Conservation (phyloP, 495 filamentous ascomycete species). For the Neurospora discreta region DNA sequence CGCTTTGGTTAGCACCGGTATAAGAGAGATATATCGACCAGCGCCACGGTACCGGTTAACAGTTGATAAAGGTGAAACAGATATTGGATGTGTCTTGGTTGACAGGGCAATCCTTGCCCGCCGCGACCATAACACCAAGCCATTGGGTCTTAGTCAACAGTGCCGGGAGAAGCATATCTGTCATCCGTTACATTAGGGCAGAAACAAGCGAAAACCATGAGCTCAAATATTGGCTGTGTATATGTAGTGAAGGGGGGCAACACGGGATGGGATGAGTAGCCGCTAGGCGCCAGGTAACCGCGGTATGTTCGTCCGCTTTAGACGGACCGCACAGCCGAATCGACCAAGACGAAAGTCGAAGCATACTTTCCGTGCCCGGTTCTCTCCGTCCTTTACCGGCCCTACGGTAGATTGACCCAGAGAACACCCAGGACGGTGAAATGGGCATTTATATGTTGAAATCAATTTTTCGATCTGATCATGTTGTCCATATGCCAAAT, state of each 20-base stretch:
- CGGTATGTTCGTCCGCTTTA: neutral
- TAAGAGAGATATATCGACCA: neutral
- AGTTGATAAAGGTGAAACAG: neutral
- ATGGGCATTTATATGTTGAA: neutral
- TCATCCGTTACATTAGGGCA: neutral
- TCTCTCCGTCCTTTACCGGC: neutral
- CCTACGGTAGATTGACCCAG: neutral
- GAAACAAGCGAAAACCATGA: neutral
- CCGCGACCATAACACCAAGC: neutral
- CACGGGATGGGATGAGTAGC: neutral
- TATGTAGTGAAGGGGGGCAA: neutral
- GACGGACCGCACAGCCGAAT: neutral
- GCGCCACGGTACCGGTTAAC: neutral
- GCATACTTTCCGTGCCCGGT: neutral
- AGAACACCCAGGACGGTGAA: neutral
- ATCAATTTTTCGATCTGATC: neutral
- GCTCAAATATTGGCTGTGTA: neutral
- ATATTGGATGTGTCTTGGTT: neutral
- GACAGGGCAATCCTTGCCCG: neutral
- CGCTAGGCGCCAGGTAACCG: neutral
- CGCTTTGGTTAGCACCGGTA: neutral
- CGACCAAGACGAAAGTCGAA: neutral
- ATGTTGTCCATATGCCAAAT: slow-evolving; percentile 3
- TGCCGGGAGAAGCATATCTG: neutral
- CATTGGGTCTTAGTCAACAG: neutral